A percentile compares a stretch with the other conserved stretches of the same genome.
Evolutionary conservation across 768 basidiomycete genomes (phyloP).

Genomic region (Mycena pura): DNA sequence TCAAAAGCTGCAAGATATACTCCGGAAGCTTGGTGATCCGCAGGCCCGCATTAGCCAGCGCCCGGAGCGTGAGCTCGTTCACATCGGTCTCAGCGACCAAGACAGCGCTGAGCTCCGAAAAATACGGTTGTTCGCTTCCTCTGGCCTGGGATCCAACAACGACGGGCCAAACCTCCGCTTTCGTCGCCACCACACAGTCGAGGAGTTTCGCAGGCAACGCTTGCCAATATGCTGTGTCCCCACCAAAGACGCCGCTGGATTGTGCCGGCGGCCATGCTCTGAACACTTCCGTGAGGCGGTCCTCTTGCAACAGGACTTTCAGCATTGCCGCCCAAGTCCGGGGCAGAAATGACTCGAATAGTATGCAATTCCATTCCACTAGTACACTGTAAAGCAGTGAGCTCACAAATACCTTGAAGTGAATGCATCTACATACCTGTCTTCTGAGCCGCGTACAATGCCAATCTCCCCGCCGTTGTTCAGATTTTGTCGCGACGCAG

Average conservation of each 20-base stretch:
- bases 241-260: slow-evolving; percentile 36
- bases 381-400: slow-evolving; percentile 40
- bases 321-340: slow-evolving; percentile 48
- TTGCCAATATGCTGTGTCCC: slow-evolving; percentile 49
- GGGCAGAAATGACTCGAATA: slow-evolving; percentile 55
- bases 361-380: slow-evolving; percentile 54
- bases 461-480: slow-evolving; percentile 49
- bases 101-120: slow-evolving; percentile 24
- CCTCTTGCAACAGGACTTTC: slow-evolving; percentile 33
- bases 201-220: slow-evolving; percentile 40
- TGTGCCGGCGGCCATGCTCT: slow-evolving; percentile 48
- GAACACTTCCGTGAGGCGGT: slow-evolving; percentile 39
- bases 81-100: slow-evolving; percentile 37
- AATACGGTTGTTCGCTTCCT: slow-evolving; percentile 5
- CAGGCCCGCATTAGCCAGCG: slow-evolving; percentile 42
- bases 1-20: slow-evolving; percentile 38
- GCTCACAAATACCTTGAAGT: neutral
- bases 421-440: slow-evolving; percentile 42
- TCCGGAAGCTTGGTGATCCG: slow-evolving; percentile 43
- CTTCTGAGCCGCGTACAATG: slow-evolving; percentile 43
- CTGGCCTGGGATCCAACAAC: slow-evolving; percentile 15
- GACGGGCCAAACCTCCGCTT: slow-evolving; percentile 45
- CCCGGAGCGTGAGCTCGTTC: slow-evolving; percentile 29
- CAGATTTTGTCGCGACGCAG: slow-evolving; percentile 51
- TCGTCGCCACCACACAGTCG: slow-evolving; percentile 29